Evolutionary conservation across 768 basidiomycete species (phyloP).

Genomic region (Leucocoprinus leucothites): DNA sequence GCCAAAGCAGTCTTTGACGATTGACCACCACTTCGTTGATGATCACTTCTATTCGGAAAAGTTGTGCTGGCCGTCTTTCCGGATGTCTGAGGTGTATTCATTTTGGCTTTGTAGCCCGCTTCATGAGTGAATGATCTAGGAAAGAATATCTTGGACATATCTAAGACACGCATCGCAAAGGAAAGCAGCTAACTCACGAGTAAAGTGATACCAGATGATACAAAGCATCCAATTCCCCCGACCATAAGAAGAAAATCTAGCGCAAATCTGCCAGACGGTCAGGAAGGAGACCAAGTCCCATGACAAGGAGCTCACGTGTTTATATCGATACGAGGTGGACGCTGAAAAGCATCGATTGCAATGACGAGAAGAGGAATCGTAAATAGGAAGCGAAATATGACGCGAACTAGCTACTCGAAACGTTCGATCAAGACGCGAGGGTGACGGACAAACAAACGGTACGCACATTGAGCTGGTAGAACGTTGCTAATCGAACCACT

Average conservation of each 20-base stretch:
- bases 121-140: constrained; percentile 69
- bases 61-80: constrained; percentile 26
- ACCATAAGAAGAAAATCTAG: constrained; percentile 70
- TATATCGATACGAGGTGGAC: constrained; percentile 44
- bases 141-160: constrained; percentile 60
- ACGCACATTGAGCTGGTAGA: constrained; percentile 76
- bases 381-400: constrained; percentile 75
- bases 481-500: constrained; percentile 69
- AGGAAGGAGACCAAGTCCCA: neutral
- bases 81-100: constrained; percentile 22
- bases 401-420: constrained; percentile 53
- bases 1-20: constrained; percentile 14
- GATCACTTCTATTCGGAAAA: constrained; percentile 24
- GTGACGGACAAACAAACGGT: neutral
- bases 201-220: constrained; percentile 79
- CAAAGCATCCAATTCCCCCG: constrained; percentile 70
- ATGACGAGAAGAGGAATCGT: constrained; percentile 66
- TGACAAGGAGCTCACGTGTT: constrained; percentile 47
- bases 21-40: constrained; percentile 12
- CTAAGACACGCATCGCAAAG: neutral
- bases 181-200: constrained; percentile 43
- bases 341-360: constrained; percentile 59
- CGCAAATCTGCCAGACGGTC: constrained; percentile 42
- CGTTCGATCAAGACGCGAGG: constrained; percentile 3
- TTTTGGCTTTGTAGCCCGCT: constrained; percentile 54